phyloP scores from a whole-genome alignment of 352 stramenopile species.

The Globisporangium camurandrum region DNA sequence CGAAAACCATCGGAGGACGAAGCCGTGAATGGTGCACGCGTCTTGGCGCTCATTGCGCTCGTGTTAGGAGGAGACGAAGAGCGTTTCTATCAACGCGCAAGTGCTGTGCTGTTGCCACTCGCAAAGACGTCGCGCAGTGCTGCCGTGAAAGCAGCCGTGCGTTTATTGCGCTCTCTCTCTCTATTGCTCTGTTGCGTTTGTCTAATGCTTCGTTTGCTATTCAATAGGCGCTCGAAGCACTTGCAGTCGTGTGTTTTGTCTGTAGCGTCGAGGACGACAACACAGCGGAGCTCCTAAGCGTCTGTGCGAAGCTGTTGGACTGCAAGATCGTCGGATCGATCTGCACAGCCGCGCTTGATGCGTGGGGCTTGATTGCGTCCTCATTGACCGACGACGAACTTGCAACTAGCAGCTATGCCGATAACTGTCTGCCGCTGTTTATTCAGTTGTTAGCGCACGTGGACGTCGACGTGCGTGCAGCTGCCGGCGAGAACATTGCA shows the following conservation, averaged over 20 bases:
- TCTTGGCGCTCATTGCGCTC: constrained; percentile 66
- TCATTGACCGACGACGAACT: constrained; percentile 48
- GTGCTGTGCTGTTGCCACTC: constrained; percentile 63
- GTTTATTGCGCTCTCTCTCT: constrained; percentile 5
- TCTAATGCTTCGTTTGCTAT: constrained; percentile 19
- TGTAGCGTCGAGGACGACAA: constrained; percentile 78
- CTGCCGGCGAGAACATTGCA: constrained; percentile 80
- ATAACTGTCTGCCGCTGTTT: constrained; percentile 68
- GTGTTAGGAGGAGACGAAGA: constrained; percentile 74
- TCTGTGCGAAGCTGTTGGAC: constrained; percentile 68
- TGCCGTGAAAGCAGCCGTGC: constrained; percentile 61
- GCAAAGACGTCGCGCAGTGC: constrained; percentile 52
- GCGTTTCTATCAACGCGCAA: constrained; percentile 64
- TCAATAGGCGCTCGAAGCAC: constrained; percentile 27
- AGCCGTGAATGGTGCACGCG: constrained; percentile 49
- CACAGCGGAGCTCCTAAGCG: constrained; percentile 42
- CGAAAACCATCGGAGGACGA: constrained; percentile 68
- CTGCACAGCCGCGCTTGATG: constrained; percentile 54
- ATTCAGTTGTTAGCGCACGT: constrained; percentile 63
- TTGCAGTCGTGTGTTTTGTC: constrained; percentile 70
- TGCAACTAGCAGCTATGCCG: constrained; percentile 36
- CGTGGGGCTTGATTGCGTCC: constrained; percentile 69
- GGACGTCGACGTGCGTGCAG: constrained; percentile 75
- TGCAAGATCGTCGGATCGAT: constrained; percentile 54
- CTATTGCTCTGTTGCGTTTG: neutral